Evolutionary conservation across 805 yeast species (phyloP), one percentile per base, ranked within the genome.

Genomic region (Debaryomyces prosopidis): DNA sequence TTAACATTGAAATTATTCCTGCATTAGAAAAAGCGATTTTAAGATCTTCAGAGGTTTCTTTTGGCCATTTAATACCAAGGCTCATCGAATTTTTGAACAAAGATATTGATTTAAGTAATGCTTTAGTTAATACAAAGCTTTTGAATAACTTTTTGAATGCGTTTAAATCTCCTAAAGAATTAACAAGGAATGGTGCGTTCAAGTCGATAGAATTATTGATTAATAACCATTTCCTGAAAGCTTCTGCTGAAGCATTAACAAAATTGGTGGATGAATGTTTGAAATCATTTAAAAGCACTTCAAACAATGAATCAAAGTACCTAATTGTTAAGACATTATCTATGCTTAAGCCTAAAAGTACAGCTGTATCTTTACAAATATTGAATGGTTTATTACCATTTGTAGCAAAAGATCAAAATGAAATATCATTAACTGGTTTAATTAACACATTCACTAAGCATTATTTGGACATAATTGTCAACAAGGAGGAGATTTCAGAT

Each of bases 361-460:
- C 62, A 3, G 44, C 44, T 5, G 33, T 53, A 3, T 49, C 59
- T 0, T 39, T 43, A 0, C 69, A 65, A 28, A 63, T 85, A 3
- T 60, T 78, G 2, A 56, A 65, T 1, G 72, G 66, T 0, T 57
- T 89, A 30, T 50, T 75, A 1, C 73, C 85, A 2, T 65, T 82
- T n/a, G 69, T 85, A 3, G 43, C 78, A 0, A 90, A 87, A 53
- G 98, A 92, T 55, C 79, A 82, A 38, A 88, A 89, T 54, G 98
- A 92, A 57, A 14, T 51, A 1, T 80, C 87, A 0, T 69, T 90
- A 33, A 47, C 67, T 2, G 66, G 71, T 3, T 68, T 82, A 46
- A 68, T 85, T 5, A 60, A 65, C 7, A 76, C 85, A 0, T 75
- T 81, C 43, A 71, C 82, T 33, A 49, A 51, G 1, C 82, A 80